A percentile compares a stretch with the other conserved stretches of the same genome.
These are phyloP conservation scores for Hypoxylon sp. DNA, from an alignment of 2,329 filamentous ascomycete species.

Conservation along the genomic window DNA sequence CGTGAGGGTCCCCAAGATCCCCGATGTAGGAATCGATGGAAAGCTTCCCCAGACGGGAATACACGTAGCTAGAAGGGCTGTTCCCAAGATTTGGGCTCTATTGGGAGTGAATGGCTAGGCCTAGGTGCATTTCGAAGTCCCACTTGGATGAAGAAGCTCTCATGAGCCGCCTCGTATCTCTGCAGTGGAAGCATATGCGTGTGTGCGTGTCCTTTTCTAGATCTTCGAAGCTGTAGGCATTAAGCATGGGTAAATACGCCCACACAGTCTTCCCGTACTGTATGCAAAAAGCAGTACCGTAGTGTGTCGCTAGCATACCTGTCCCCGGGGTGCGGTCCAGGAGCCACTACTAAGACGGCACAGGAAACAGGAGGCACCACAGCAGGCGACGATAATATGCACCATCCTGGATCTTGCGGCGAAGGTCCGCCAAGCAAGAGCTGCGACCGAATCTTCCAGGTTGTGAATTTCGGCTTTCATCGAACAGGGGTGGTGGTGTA, in stretches of 20 bases:
- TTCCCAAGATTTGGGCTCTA: constrained; percentile 46
- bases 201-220: constrained; percentile 45
- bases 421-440: constrained; percentile 23
- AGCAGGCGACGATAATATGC: constrained; percentile 34
- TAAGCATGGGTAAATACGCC: constrained; percentile 38
- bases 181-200: constrained; percentile 46
- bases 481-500: constrained; percentile 28
- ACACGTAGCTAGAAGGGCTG: constrained; percentile 45
- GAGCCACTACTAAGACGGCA: constrained; percentile 22
- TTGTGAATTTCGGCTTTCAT: constrained; percentile 24
- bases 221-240: constrained; percentile 39
- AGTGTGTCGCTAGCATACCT: constrained; percentile 28
- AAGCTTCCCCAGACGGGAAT: constrained; percentile 44
- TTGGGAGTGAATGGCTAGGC: constrained; percentile 40
- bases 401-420: constrained; percentile 36
- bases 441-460: constrained; percentile 33
- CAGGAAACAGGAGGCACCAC: constrained; percentile 19
- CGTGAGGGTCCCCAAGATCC: constrained; percentile 43
- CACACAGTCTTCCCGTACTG: constrained; percentile 43
- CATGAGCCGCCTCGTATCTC: constrained; percentile 45
- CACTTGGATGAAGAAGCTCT: constrained; percentile 39
- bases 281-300: constrained; percentile 29
- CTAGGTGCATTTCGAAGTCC: constrained; percentile 40
- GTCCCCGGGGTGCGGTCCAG: constrained; percentile 28
- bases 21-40: constrained; percentile 44